Base-by-base conservation (phyloP, 2,329 filamentous ascomycete genomes). In the Tolypocladium sp. region DNA sequence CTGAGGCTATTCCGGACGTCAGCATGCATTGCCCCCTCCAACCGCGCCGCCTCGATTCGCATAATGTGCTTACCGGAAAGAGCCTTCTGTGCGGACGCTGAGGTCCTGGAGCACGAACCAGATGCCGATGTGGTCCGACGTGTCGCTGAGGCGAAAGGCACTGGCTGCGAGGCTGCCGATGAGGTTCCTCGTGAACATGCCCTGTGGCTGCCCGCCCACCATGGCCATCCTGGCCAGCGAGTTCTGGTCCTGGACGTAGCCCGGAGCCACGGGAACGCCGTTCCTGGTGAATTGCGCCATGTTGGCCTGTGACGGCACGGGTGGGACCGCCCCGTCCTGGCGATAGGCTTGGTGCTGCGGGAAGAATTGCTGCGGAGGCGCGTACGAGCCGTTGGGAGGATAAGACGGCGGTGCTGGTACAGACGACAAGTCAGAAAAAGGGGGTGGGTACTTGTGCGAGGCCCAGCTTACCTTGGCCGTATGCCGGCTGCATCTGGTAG, bases 61-160 rank as follows among this genome's bases (percentile, higher is more conserved):
- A 55, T 55, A 40, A 55, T 44, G 17, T 38, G 60, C 73, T 68
- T 81, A 95, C 91, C 93, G 83, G 73, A 97, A 99, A 61, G 80
- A 84, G 13, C 94, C 94, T 73, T 97, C 94, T 0, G 92, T 96
- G 53, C 94, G 84, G 38, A 99, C 93, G 67, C 92, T 96, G 51
- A 99, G 79, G 75, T 99, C 94, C 72, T 97, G 93, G 57, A 97
- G 79, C 53, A 99, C 90, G 68, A 99, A 99, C 93, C 93, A 99
- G 63, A 96, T 92, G 2, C 93, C 93, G 56, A 90, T 85, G 71
- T 91, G 90, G 64, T 91, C 88, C 20, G 89, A 79, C 0, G 86
- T 84, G 65, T 97, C 92, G 2, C 84, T 87, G 57, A 97, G 81
- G 38, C 88, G 85, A 69, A 92, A 93, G 2, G 93, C 93, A 68